These are phyloP conservation scores for Myochromella boudieri DNA, from an alignment of 768 basidiomycete species.

Conservation along the genomic window DNA sequence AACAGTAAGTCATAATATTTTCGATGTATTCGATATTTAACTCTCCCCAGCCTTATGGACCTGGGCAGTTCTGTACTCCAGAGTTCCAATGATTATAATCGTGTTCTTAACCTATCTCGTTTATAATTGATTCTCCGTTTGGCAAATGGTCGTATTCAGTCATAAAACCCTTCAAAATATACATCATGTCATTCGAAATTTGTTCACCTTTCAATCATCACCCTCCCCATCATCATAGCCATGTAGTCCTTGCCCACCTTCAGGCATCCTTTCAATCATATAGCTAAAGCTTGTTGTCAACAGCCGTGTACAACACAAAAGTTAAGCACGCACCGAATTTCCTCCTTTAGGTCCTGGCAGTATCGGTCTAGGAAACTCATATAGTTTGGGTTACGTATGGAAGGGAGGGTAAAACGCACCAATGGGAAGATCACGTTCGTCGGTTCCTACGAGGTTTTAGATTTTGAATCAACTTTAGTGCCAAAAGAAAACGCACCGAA, in stretches of 20 bases:
- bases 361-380: slow-evolving; percentile 59
- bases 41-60: slow-evolving; percentile 80
- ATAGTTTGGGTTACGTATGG: background rate
- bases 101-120: background rate
- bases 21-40: slow-evolving; percentile 9
- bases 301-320: slow-evolving; percentile 7
- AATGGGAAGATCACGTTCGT: slow-evolving; percentile 71
- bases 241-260: slow-evolving; percentile 68
- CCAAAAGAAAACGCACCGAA: slow-evolving; percentile 59
- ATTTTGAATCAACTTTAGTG: background rate
- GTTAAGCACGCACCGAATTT: slow-evolving; percentile 61
- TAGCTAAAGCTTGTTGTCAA: slow-evolving; percentile 41
- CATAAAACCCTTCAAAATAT: background rate
- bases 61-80: slow-evolving; percentile 83
- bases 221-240: slow-evolving; percentile 84
- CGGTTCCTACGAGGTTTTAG: slow-evolving; percentile 42
- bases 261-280: slow-evolving; percentile 67
- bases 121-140: background rate
- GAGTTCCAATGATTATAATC: slow-evolving; percentile 68
- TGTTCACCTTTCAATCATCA: slow-evolving; percentile 57
- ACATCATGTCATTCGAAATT: slow-evolving; percentile 7
- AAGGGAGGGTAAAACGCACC: slow-evolving; percentile 39
- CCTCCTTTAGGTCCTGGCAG: slow-evolving; percentile 84
- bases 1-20: background rate
- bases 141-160: background rate